A percentile compares a stretch with the other conserved stretches of the same genome.
Evolutionary conservation across 306 rosid genomes (phyloP).

Genomic region (Begonia masoniana): DNA sequence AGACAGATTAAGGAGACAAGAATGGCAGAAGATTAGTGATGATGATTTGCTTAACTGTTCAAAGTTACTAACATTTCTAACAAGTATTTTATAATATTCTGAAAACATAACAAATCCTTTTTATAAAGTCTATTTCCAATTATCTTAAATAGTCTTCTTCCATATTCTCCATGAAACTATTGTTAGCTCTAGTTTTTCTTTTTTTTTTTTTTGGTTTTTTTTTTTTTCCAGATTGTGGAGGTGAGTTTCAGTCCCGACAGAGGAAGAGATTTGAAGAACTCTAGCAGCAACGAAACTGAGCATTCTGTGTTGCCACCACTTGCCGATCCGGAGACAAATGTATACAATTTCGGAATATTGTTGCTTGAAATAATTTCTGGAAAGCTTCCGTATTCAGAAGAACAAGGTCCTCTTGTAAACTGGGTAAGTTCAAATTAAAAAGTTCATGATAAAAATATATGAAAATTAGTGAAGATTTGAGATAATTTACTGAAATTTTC

Average conservation of each 20-base stretch:
- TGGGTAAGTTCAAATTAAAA: slow-evolving; percentile 36
- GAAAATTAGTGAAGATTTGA: no score
- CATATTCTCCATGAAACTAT: no score
- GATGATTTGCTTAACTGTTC: no score
- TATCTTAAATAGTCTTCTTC: no score
- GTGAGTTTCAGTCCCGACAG: slow-evolving; percentile 18
- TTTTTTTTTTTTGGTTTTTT: neutral
- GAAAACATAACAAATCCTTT: no score
- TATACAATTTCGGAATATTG: slow-evolving; percentile 53
- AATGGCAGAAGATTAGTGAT: no score
- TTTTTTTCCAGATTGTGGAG: slow-evolving; percentile 38
- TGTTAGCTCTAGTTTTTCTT: no score
- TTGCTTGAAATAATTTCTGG: slow-evolving; percentile 71
- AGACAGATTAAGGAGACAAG: no score
- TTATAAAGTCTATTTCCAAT: no score
- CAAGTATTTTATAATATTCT: no score
- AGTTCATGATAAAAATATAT: no score
- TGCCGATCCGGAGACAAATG: slow-evolving; percentile 35
- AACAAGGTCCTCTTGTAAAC: slow-evolving; percentile 36
- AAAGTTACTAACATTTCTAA: no score
- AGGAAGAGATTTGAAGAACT: slow-evolving; percentile 1
- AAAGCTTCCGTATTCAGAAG: slow-evolving; percentile 42
- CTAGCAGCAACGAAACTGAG: slow-evolving; percentile 20
- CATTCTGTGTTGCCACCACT: slow-evolving; percentile 37
- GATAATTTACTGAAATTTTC: neutral